Base-by-base conservation (phyloP, 352 stramenopile genomes). In the Phytopythium aichiense region DNA sequence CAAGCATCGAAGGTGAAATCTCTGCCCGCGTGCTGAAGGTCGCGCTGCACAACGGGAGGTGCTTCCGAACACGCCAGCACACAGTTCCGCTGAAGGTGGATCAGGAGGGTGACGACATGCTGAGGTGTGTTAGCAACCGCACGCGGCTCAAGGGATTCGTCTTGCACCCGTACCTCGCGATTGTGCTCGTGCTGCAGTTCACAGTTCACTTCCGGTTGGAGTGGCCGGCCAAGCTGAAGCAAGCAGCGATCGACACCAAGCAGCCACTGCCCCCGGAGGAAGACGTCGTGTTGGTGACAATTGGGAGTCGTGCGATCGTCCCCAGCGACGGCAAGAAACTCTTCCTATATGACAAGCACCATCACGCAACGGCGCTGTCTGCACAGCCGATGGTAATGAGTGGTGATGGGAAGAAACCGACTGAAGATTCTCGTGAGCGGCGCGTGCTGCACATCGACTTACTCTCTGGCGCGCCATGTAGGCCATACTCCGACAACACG, bases 141-240 rank as follows among this genome's bases (percentile, higher is more conserved):
- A 69, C 86, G 12, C 79, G 74, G 42, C 72, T 97, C 1, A 74
- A 75, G 33, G 84, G 86, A 11, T 96, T 95, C 56, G 74, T 87
- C 23, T 84, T 91, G 43, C 77, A 97, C 52, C 70, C 83, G 9
- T 77, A 82, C 57, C 77, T 94, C 57, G 88, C 88, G 9, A 69
- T 97, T 43, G 80, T 97, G 6, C 73, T 92, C n/a, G 60, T 89
- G 11, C 52, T 97, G 20, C 91, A 97, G 66, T 97, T 94, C 66
- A 92, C 82, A 0, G 77, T 94, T 7, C 85, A 93, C 60, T 93
- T 95, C 56, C 81, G 81, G 28, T 62, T 94, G 37, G 60, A 76
- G 23, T 94, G 84, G 87, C 73, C 84, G 0, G 57, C 72, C 3
- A 89, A 88, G 59, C 23, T 88, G 7, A 87, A 86, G 60, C 79